phyloP scores from a whole-genome alignment of 441 rosid genomes.

The Hura crepitans region DNA sequence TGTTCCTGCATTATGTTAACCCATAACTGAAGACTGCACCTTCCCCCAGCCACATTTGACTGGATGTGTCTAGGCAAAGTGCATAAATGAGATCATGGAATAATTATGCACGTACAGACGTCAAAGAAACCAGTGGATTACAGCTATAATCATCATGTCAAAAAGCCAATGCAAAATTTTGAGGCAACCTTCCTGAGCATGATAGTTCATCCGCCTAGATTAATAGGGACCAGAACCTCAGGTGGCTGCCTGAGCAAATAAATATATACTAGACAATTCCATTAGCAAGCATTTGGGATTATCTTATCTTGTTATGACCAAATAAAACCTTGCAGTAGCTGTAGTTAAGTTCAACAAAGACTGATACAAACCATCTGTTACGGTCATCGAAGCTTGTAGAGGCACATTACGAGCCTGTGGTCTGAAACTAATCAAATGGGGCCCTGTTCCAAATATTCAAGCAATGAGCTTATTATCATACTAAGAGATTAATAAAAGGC shows the following conservation, averaged over 20 bases:
- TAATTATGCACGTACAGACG: constrained; percentile 1
- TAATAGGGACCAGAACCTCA: constrained; percentile 6
- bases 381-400: constrained; percentile 94
- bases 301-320: background rate
- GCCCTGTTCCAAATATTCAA: constrained; percentile 53
- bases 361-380: constrained; percentile 76
- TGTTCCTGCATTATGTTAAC: background rate
- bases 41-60: background rate
- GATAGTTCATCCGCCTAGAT: background rate
- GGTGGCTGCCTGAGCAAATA: background rate
- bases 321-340: constrained; percentile 10
- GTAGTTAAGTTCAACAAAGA: background rate
- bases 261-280: background rate
- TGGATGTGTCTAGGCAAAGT: background rate
- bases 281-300: background rate
- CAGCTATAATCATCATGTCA: background rate
- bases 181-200: background rate
- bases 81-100: background rate
- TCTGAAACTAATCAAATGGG: constrained; percentile 82
- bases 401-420: constrained; percentile 79
- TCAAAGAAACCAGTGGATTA: background rate
- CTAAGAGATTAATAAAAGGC: constrained; percentile 8
- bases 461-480: constrained; percentile 10
- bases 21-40: background rate
- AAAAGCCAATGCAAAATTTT: background rate